Evolutionary conservation across 2,329 filamentous ascomycete species (phyloP).

Genomic region (Alternaria arborescens): DNA sequence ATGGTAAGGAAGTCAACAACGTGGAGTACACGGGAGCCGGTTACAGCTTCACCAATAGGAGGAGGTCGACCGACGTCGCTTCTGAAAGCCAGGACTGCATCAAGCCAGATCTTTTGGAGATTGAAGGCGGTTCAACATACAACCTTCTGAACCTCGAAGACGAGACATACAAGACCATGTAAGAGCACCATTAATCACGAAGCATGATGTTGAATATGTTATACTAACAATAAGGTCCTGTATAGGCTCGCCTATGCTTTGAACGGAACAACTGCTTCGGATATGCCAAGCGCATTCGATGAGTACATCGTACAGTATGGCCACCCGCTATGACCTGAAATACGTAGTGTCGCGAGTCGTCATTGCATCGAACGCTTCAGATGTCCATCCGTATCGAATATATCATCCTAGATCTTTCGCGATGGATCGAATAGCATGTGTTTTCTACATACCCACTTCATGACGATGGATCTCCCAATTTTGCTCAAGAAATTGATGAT

Average conservation of each 20-base stretch:
- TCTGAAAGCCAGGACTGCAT: background rate
- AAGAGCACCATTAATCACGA: background rate
- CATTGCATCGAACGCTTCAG: fast-evolving
- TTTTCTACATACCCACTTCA: fast-evolving
- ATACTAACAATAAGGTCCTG: fast-evolving
- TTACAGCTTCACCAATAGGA: background rate
- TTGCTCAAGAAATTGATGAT: too few species aligned
- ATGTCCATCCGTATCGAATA: fast-evolving
- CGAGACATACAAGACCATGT: background rate
- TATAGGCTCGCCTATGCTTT: background rate
- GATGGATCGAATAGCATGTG: fast-evolving
- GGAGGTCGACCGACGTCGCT: background rate
- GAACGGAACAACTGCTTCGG: background rate
- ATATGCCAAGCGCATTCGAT: too few species aligned
- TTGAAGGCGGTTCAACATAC: background rate
- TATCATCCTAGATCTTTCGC: too few species aligned
- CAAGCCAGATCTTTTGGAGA: background rate
- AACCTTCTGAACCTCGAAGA: background rate
- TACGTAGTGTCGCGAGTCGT: fast-evolving
- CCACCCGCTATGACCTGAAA: too few species aligned
- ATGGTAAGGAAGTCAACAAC: background rate
- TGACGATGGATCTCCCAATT: fast-evolving
- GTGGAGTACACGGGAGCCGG: background rate
- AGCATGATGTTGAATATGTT: fast-evolving
- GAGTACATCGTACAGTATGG: too few species aligned